Base-by-base conservation (phyloP, 495 filamentous ascomycete species). In the Cercophora scortea region DNA sequence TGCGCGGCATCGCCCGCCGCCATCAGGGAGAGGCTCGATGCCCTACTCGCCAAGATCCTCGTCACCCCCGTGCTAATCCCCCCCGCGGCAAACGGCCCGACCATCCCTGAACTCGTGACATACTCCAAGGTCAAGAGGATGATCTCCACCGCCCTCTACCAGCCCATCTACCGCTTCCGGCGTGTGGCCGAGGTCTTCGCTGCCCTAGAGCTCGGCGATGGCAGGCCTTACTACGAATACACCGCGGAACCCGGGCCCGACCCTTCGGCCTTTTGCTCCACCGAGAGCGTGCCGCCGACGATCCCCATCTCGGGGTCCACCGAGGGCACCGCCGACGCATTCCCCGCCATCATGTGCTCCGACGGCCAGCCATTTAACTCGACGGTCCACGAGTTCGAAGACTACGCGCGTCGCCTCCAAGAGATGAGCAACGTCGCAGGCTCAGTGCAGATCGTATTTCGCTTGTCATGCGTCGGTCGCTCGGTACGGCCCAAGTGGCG, bases 321-420 rank as follows among this genome's bases (percentile, higher is more conserved):
- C 1, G 69, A 68, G 52, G 78, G 71, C 42, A 75, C 71, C 5
- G 67, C 54, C 54, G 65, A 80, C 54, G 76, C 78, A 0, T 74
- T 66, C 9, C 57, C 71, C 13, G 81, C 82, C 3, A 82, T 90
- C 40, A 64, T 84, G 1, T 90, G 87, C 57, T 67, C 77, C 0
- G 87, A 90, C 61, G 75, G 74, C 0, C 8, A 16, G 9, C 70
- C 69, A 13, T 56, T 79, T 6, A 58, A 60, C 2, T 55, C 69
- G 2, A 74, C 71, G 4, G 50, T 71, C 1, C 59, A 68, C 1
- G 58, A 61, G 2, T 86, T 88, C 47, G 52, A 60, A 3, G 46
- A 58, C 1, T 75, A 80, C 51, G 74, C 78, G 56, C 42, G 65
- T 32, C 39, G 63, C 8, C 64, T 87, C 4, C 60, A 62, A 7